Evolutionary conservation across 2,329 filamentous ascomycete species (phyloP), one percentile per base, ranked within the genome.

Genomic region (Claviceps capensis): DNA sequence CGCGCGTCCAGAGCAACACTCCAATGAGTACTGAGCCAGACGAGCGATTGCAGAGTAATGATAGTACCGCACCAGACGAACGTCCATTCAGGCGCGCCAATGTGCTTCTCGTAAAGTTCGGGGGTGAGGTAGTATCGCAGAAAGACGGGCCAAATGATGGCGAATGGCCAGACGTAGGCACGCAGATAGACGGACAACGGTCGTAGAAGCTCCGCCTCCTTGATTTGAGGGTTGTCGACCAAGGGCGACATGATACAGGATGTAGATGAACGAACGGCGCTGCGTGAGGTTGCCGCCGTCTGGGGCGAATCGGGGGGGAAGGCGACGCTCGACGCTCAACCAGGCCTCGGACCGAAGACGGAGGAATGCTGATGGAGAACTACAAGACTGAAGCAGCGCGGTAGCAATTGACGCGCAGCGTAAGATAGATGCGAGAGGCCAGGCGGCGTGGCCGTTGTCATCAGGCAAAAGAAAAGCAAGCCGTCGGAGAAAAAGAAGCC

Each of bases 1-100:
- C 83, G 70, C 22, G 85, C 85, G 63, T 83, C 81, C 57, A 97
- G 73, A 64, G 90, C 83, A 66, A 98, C 88, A 64, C 88, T 97
- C 93, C 93, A 98, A 72, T 97, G 88, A 47, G 93, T 98, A 72
- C 86, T 91, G 56, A 98, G 78, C 91, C 93, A 98, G 60, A 89
- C 72, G 57, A 98, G 77, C 57, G 87, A 83, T 73, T 98, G 94
- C 52, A 85, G 63, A 11, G 90, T 95, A 66, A 94, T 76, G 65
- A 98, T 96, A 59, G 82, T 78, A 62, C 86, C 91, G 58, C 85
- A 80, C 83, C 88, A 98, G 56, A 98, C 88, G 66, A 95, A 95
- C 1, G 94, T 97, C 91, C 93, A 98, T 75, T 98, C 93, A 60
- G 86, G 83, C n/a, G 85, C 90, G 61, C 86, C 81, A 58, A 98